Conservation (phyloP, 2,329 filamentous ascomycete genomes). For the Stenocarpella maydis region DNA sequence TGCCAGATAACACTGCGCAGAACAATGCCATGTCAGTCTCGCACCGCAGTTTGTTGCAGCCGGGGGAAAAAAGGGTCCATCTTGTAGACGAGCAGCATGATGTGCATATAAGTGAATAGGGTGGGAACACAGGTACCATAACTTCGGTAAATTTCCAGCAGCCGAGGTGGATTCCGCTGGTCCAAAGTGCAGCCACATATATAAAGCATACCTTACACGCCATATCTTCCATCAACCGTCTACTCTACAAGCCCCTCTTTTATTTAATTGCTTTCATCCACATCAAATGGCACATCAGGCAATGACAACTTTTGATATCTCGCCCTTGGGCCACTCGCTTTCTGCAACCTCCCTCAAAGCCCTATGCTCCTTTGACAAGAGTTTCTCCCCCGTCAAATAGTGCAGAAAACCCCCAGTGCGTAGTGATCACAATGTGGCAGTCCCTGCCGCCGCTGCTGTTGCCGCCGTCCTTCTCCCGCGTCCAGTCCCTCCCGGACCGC, state of each 20-base stretch:
- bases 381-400: not conserved
- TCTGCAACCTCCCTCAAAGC: not conserved
- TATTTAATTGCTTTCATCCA: not conserved
- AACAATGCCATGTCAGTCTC: slow-evolving; percentile 12
- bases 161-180: no score
- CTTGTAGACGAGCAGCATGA: no score
- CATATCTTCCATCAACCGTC: not conserved
- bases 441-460: not conserved
- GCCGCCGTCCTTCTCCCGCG: not conserved
- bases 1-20: not conserved
- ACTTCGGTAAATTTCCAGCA: no score
- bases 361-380: not conserved
- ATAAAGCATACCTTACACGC: not conserved
- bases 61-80: not conserved
- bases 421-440: not conserved
- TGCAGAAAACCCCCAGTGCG: not conserved
- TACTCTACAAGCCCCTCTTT: not conserved
- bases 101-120: not conserved
- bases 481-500: not conserved
- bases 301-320: not conserved
- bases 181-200: no score
- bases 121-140: not conserved
- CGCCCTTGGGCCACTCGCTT: not conserved
- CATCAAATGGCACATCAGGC: not conserved
- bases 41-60: not conserved